Percentiles rank a stretch among this genome's conserved stretches.
These are phyloP conservation scores for Mimosa pudica DNA, from an alignment of 306 rosid species.

Conservation along the genomic window DNA sequence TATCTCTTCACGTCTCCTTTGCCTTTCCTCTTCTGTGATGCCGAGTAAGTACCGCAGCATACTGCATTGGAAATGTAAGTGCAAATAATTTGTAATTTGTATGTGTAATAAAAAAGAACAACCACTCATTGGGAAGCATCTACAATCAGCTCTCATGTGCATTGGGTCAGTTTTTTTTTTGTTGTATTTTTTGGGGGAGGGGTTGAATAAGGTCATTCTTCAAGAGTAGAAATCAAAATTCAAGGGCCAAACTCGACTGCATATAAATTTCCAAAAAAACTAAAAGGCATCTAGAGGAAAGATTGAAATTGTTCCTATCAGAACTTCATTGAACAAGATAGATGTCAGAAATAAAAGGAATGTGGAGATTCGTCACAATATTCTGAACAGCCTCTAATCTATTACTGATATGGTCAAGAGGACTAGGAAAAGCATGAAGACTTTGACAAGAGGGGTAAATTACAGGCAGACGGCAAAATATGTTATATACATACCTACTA, in stretches of 20 bases:
- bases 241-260: not conserved
- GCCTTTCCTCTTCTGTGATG: slow-evolving; percentile 89
- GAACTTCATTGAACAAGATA: not conserved
- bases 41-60: slow-evolving; percentile 86
- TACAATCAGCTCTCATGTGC: slow-evolving; percentile 18
- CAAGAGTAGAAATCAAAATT: not conserved
- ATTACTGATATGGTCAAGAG: not conserved
- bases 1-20: slow-evolving; percentile 86
- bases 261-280: not conserved
- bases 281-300: not conserved
- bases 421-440: not conserved
- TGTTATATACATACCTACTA: slow-evolving; percentile 65
- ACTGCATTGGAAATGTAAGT: slow-evolving; percentile 39
- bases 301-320: not conserved
- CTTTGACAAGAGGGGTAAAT: not conserved
- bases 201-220: not conserved
- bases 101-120: slow-evolving; percentile 8
- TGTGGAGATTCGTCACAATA: not conserved
- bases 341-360: not conserved
- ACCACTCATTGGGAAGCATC: slow-evolving; percentile 21
- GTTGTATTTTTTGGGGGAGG: not conserved
- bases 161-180: not conserved
- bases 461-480: not conserved
- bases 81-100: slow-evolving; percentile 15
- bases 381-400: not conserved